phyloP scores from a whole-genome alignment of 306 rosid species.

The Malus asiatica region DNA sequence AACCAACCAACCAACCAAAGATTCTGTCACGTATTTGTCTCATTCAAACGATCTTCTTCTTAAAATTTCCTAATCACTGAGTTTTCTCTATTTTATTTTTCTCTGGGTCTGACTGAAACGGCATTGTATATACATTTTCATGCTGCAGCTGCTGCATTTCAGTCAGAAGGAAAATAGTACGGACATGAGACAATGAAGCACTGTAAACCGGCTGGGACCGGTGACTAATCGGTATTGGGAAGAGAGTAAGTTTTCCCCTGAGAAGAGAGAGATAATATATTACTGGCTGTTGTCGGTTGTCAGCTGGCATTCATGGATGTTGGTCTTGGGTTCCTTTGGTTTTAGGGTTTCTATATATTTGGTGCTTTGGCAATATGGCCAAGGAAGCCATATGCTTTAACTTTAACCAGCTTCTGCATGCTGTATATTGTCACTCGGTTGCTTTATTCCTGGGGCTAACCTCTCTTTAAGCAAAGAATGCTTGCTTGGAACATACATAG shows the following conservation, averaged over 20 bases:
- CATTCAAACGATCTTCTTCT: too few species aligned
- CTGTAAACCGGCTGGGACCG: constrained; percentile 47
- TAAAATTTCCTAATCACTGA: too few species aligned
- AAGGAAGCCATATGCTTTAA: constrained; percentile 30
- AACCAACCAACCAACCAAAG: not conserved
- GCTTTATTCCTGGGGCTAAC: constrained; percentile 79
- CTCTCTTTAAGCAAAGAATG: constrained; percentile 81
- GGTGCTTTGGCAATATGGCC: constrained; percentile 30
- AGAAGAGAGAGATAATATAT: not conserved
- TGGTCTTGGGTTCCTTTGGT: not conserved
- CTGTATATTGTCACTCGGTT: constrained; percentile 24
- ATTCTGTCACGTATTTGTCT: not conserved
- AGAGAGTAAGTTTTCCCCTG: not conserved
- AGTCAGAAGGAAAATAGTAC: constrained; percentile 25
- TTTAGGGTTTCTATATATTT: not conserved
- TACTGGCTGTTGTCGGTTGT: constrained; percentile 42
- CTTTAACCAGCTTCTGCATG: constrained; percentile 38
- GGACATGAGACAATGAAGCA: constrained; percentile 17
- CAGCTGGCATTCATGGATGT: constrained; percentile 7
- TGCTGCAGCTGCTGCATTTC: not conserved
- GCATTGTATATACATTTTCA: not conserved
- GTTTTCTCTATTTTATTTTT: too few species aligned
- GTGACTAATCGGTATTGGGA: constrained; percentile 43
- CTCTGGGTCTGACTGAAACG: too few species aligned
- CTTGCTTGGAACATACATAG: constrained; percentile 48